Percentiles rank a stretch among this genome's conserved stretches.
These are phyloP conservation scores for Phialemoniopsis sp. DNA, from an alignment of 2,329 filamentous ascomycete genomes.

Conservation along the genomic window DNA sequence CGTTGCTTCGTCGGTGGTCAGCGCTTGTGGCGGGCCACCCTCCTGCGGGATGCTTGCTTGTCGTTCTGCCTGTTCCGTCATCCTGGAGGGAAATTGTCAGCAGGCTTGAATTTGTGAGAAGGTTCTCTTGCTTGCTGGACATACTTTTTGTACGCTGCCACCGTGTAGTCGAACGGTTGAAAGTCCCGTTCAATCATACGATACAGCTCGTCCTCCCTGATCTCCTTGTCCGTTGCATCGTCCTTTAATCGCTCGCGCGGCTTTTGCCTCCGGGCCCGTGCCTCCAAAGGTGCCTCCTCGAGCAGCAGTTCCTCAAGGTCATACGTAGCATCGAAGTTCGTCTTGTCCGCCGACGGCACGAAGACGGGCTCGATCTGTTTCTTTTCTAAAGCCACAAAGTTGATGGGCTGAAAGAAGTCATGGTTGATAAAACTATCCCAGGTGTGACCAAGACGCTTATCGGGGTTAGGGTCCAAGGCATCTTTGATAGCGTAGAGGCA, in stretches of 20 bases:
- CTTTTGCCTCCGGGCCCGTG: conserved; percentile 87
- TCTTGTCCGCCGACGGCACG: conserved; percentile 91
- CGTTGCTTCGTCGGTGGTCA: conserved; percentile 48
- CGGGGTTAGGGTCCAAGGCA: conserved; percentile 75
- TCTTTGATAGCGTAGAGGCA: conserved; percentile 87
- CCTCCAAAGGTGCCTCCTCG: conserved; percentile 92
- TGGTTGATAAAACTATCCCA: conserved; percentile 85
- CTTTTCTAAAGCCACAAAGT: conserved; percentile 78
- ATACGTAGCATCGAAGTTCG: conserved; percentile 98
- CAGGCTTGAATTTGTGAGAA: no score
- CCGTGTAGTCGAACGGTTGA: conserved; percentile 91
- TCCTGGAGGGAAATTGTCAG: no score
- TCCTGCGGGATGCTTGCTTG: conserved; percentile 3
- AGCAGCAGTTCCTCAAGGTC: conserved; percentile 90
- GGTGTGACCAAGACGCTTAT: conserved; percentile 76
- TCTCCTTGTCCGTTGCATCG: conserved; percentile 92
- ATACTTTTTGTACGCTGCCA: conserved; percentile 72
- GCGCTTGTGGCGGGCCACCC: conserved; percentile 32
- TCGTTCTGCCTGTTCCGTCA: conserved; percentile 17
- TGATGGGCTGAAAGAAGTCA: conserved; percentile 81
- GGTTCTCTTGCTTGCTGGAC: no score
- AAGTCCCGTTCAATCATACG: conserved; percentile 93
- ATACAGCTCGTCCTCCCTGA: conserved; percentile 89
- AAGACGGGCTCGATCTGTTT: conserved; percentile 92
- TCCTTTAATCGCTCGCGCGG: conserved; percentile 88